Conservation (phyloP, 805 yeast species). For the Candida qinlingensis region DNA sequence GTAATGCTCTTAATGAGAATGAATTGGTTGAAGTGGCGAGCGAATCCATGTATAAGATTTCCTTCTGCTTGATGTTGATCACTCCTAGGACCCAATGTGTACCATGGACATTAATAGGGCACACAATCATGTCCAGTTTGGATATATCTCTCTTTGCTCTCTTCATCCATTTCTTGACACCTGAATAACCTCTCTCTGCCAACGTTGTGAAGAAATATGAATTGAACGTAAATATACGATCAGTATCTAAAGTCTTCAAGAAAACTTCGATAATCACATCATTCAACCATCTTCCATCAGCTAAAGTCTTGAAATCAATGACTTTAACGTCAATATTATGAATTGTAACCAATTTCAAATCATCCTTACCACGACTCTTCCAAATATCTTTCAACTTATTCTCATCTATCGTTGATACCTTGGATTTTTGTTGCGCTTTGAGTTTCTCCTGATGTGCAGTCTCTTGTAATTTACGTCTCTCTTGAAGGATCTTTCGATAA, state of each 20-base stretch:
- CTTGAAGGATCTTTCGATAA: conserved; percentile 39
- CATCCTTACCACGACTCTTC: conserved; percentile 21
- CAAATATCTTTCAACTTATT: conserved; percentile 25
- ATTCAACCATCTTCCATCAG: conserved; percentile 77
- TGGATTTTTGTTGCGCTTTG: conserved; percentile 21
- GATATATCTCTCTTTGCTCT: conserved; percentile 65
- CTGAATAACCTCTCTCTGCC: conserved; percentile 64
- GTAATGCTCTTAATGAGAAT: conserved; percentile 34
- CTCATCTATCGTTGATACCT: conserved; percentile 20
- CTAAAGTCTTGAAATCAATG: conserved; percentile 66
- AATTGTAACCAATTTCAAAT: conserved; percentile 24
- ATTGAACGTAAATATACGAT: conserved; percentile 62
- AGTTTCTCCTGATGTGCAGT: conserved; percentile 31
- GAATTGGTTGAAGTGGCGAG: conserved; percentile 38
- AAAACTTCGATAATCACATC: conserved; percentile 88
- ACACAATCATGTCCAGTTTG: conserved; percentile 58
- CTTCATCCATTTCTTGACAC: conserved; percentile 83
- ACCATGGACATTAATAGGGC: conserved; percentile 79
- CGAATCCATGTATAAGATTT: conserved; percentile 76
- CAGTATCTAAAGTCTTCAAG: conserved; percentile 35
- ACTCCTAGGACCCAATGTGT: conserved; percentile 93
- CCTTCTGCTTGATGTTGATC: conserved; percentile 53
- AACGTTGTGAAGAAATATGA: conserved; percentile 84
- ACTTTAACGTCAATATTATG: conserved; percentile 53
- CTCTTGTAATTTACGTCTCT: conserved; percentile 34